phyloP scores from a whole-genome alignment of 495 filamentous ascomycete genomes.

The Podospora didyma region DNA sequence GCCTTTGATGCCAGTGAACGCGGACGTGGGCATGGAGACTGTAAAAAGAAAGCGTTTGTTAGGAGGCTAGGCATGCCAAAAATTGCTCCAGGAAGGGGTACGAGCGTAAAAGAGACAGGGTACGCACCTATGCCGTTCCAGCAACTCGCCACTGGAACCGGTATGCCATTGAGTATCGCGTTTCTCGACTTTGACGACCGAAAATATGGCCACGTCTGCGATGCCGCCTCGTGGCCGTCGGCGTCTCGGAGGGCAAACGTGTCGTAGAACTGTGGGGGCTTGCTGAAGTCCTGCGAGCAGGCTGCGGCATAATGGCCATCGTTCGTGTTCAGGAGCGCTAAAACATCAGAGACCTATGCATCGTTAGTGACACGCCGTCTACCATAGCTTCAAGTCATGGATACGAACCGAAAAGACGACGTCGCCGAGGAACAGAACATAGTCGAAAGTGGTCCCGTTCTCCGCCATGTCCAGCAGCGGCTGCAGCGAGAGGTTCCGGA shows the following conservation, averaged over 20 bases:
- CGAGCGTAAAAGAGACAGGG: too few relatives aligned
- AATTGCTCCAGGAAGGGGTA: too few relatives aligned
- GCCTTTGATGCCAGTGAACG: constrained; percentile 21
- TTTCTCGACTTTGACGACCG: constrained; percentile 53
- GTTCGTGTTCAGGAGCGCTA: constrained; percentile 67
- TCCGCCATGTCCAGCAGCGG: constrained; percentile 46
- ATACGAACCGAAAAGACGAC: constrained; percentile 62
- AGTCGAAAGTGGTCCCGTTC: constrained; percentile 56
- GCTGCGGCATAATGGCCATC: constrained; percentile 72
- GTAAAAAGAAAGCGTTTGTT: too few relatives aligned
- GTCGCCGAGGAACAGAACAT: constrained; percentile 71
- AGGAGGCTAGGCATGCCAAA: too few relatives aligned
- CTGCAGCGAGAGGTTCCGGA: constrained; percentile 56
- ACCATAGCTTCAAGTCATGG: background rate
- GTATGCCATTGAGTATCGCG: constrained; percentile 49
- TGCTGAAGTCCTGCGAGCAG: constrained; percentile 73
- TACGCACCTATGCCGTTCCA: constrained; percentile 75
- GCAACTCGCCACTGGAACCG: constrained; percentile 70
- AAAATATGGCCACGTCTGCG: constrained; percentile 78
- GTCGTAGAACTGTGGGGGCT: constrained; percentile 70
- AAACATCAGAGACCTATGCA: constrained; percentile 47
- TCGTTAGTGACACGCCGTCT: background rate
- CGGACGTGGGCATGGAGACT: constrained; percentile 36
- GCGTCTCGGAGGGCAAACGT: constrained; percentile 80
- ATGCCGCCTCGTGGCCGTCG: constrained; percentile 55